These are phyloP conservation scores for Aspergillus persii DNA, from an alignment of 2,329 filamentous ascomycete genomes.

Conservation along the genomic window DNA sequence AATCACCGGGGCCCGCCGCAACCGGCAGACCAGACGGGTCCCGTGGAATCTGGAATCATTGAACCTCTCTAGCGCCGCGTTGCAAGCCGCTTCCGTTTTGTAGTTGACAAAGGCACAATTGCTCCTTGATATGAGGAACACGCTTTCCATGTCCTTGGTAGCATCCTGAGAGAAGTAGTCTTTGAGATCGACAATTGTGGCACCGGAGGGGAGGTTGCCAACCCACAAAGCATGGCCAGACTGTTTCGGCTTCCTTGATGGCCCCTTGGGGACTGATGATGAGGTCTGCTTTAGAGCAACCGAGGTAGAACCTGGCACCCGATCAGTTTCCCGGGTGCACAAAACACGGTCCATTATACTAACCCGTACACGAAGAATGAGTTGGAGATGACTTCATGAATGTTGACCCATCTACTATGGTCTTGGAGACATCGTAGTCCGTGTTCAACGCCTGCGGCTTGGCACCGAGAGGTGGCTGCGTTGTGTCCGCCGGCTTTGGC, in stretches of 20 bases:
- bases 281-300: slow-evolving; percentile 7
- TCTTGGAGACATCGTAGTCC: slow-evolving; percentile 35
- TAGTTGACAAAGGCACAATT: slow-evolving; percentile 98
- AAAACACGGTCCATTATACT: slow-evolving; percentile 6
- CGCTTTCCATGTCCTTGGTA: slow-evolving; percentile 71
- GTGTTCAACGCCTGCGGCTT: slow-evolving; percentile 1
- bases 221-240: slow-evolving; percentile 93
- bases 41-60: slow-evolving; percentile 89
- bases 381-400: slow-evolving; percentile 22
- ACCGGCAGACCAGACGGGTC: slow-evolving; percentile 78
- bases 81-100: slow-evolving; percentile 72
- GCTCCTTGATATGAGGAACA: slow-evolving; percentile 94
- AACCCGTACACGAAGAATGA: slow-evolving; percentile 21
- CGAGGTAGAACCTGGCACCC: slow-evolving; percentile 14
- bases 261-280: slow-evolving; percentile 53
- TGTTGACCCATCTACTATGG: slow-evolving; percentile 39
- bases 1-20: slow-evolving; percentile 59
- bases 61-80: slow-evolving; percentile 74
- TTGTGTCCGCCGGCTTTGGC: background rate
- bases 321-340: background rate
- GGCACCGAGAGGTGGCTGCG: background rate
- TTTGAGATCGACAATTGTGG: slow-evolving; percentile 79
- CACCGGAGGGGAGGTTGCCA: slow-evolving; percentile 83
- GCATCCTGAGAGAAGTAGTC: slow-evolving; percentile 83
- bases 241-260: slow-evolving; percentile 64